A percentile compares a stretch with the other conserved stretches of the same genome.
Evolutionary conservation across 2,329 filamentous ascomycete species (phyloP).

Genomic region (Fusarium azukiicola): DNA sequence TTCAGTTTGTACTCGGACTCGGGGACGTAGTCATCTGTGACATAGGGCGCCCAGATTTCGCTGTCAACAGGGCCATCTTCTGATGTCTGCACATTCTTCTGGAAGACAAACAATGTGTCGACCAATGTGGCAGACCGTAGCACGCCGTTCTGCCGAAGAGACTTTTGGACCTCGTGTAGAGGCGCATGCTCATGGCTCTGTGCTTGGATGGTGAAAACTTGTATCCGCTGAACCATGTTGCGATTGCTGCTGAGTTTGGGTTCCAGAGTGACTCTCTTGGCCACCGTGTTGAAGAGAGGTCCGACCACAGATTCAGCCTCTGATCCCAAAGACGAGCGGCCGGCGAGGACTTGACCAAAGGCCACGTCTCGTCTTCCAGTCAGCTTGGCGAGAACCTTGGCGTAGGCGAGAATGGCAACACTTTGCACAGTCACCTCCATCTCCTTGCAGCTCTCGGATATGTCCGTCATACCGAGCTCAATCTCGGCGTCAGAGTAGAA

Average conservation of each 20-base stretch:
- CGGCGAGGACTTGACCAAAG: slow-evolving; percentile 11
- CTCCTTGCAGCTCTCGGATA: slow-evolving; percentile 14
- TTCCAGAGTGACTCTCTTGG: slow-evolving; percentile 9
- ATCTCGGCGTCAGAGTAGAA: slow-evolving; percentile 3
- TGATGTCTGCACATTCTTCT: slow-evolving; percentile 14
- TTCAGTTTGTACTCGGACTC: slow-evolving; percentile 18
- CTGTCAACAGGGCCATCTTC: not conserved
- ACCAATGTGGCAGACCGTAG: not conserved
- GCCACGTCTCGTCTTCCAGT: slow-evolving; percentile 3
- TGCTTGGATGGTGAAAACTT: not conserved
- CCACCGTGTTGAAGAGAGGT: slow-evolving; percentile 17
- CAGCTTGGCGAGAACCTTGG: slow-evolving; percentile 16
- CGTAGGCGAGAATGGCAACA: slow-evolving; percentile 10
- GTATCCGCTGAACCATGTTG: slow-evolving; percentile 18
- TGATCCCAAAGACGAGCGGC: slow-evolving; percentile 11
- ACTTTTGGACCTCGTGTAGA: slow-evolving; percentile 16
- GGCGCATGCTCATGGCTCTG: slow-evolving; percentile 13
- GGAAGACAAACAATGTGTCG: slow-evolving; percentile 15
- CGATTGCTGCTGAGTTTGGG: slow-evolving; percentile 20
- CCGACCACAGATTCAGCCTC: not conserved
- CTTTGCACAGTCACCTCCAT: slow-evolving; percentile 15
- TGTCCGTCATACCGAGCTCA: slow-evolving; percentile 1
- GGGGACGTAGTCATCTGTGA: slow-evolving; percentile 18
- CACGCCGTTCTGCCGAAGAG: slow-evolving; percentile 14
- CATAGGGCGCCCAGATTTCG: slow-evolving; percentile 5